phyloP scores from a whole-genome alignment of 441 rosid genomes.

The Breynia disticha region DNA sequence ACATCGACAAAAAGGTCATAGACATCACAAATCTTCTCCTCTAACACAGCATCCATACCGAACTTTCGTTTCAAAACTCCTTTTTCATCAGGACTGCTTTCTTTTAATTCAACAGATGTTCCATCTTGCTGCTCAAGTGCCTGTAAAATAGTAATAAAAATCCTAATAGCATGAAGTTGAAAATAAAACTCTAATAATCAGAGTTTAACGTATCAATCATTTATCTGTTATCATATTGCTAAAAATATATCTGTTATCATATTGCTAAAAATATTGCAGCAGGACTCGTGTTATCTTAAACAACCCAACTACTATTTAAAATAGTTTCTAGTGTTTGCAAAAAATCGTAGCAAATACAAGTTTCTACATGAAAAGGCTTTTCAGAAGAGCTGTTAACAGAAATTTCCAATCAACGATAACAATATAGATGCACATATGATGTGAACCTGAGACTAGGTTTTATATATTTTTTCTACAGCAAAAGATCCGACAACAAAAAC shows the following conservation, averaged over 20 bases:
- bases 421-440: too few relatives aligned
- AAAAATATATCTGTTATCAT: not conserved
- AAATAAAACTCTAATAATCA: not conserved
- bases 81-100: slow-evolving; percentile 36
- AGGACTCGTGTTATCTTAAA: not conserved
- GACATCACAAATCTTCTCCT: slow-evolving; percentile 89
- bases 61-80: slow-evolving; percentile 39
- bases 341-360: too few relatives aligned
- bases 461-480: not conserved
- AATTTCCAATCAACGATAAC: too few relatives aligned
- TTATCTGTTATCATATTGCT: not conserved
- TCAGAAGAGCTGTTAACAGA: too few relatives aligned
- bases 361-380: too few relatives aligned
- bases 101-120: slow-evolving; percentile 68
- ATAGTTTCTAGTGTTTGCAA: too few relatives aligned
- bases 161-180: not conserved
- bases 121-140: slow-evolving; percentile 44
- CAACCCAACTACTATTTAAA: not conserved
- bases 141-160: slow-evolving; percentile 21
- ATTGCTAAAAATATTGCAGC: not conserved
- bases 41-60: slow-evolving; percentile 63
- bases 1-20: slow-evolving; percentile 95
- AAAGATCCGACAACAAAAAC: slow-evolving; percentile 1
- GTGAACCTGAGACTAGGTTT: not conserved
- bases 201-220: not conserved